Evolutionary conservation across 2,329 filamentous ascomycete species (phyloP).

Genomic region (Rutstroemia sp.): DNA sequence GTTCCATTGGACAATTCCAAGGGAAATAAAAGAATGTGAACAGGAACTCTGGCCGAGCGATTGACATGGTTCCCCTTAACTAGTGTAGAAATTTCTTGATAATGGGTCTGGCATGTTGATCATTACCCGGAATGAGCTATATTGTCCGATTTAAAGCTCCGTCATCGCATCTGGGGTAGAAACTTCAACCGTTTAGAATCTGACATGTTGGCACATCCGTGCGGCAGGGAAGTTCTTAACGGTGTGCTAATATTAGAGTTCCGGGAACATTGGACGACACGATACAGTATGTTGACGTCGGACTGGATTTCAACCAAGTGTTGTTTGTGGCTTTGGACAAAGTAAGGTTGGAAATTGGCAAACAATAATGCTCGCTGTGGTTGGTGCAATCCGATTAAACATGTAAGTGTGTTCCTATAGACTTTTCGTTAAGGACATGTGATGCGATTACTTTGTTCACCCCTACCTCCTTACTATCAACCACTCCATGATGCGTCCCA

Average conservation of each 20-base stretch:
- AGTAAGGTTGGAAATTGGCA: no score
- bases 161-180: background rate
- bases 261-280: background rate
- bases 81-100: background rate
- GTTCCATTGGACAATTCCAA: background rate
- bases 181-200: background rate
- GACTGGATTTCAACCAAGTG: no score
- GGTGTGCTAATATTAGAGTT: background rate
- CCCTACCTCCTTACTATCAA: no score
- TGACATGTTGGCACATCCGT: background rate
- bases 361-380: no score
- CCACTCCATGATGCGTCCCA: no score
- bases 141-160: background rate
- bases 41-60: background rate
- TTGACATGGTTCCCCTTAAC: background rate
- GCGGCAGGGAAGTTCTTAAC: background rate
- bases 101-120: background rate
- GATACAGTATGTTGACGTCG: background rate
- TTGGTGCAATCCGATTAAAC: no score
- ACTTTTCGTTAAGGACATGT: no score
- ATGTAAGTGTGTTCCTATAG: no score
- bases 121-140: background rate
- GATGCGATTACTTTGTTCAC: no score
- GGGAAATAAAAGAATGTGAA: background rate
- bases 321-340: no score